Evolutionary conservation across 2,329 filamentous ascomycete genomes (phyloP).

Genomic region (Sphaerulina populicola): DNA sequence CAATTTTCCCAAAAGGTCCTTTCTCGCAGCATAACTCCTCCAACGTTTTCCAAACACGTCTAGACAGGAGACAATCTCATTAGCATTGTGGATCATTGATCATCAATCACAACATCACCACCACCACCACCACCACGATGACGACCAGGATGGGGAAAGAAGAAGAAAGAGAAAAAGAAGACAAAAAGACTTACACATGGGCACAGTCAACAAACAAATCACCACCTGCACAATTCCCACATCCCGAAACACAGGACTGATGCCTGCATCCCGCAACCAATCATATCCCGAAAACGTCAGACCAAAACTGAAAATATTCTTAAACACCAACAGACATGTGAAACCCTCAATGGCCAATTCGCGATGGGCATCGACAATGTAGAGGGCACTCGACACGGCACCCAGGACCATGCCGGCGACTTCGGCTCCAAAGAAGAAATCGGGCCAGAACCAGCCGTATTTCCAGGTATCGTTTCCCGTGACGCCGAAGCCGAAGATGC

Average conservation of each 20-base stretch:
- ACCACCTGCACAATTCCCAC: conserved; percentile 69
- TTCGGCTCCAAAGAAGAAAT: conserved; percentile 75
- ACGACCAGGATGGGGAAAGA: too few relatives aligned
- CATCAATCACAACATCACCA: too few relatives aligned
- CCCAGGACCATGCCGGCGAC: conserved; percentile 89
- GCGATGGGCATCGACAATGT: conserved; percentile 87
- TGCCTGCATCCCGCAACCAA: conserved; percentile 60
- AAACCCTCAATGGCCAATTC: conserved; percentile 81
- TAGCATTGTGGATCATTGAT: too few relatives aligned
- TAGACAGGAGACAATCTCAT: conserved; percentile 29
- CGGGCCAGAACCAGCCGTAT: conserved; percentile 65
- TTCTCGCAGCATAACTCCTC: conserved; percentile 63
- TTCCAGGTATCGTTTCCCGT: conserved; percentile 53
- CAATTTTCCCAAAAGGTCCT: conserved; percentile 53
- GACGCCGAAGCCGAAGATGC: conserved; percentile 76
- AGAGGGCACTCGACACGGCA: conserved; percentile 74
- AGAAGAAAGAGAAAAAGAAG: not conserved
- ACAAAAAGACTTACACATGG: conserved; percentile 58
- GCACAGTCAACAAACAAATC: conserved; percentile 65
- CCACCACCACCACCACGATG: too few relatives aligned
- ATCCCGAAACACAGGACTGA: conserved; percentile 60
- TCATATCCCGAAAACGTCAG: conserved; percentile 77
- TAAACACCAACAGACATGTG: conserved; percentile 84
- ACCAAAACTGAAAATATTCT: conserved; percentile 84
- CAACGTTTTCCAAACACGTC: conserved; percentile 73